These are phyloP conservation scores for Pisolithus tinctorius DNA, from an alignment of 768 basidiomycete genomes.

Conservation along the genomic window DNA sequence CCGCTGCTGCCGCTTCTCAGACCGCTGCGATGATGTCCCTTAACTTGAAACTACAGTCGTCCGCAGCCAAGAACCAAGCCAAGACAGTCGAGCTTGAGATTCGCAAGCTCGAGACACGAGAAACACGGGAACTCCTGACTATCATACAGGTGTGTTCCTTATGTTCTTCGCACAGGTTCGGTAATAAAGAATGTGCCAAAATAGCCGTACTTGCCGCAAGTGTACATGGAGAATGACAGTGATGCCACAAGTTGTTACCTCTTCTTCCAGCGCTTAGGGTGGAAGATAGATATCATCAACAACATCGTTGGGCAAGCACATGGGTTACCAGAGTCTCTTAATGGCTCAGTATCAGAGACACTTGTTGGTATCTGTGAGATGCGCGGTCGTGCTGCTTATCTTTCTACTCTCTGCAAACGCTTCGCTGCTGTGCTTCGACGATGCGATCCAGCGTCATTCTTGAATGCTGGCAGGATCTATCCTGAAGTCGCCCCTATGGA, in stretches of 20 bases:
- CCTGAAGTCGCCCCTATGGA: constrained; percentile 85
- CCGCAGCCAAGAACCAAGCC: constrained; percentile 86
- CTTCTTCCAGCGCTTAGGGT: constrained; percentile 85
- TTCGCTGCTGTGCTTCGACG: constrained; percentile 79
- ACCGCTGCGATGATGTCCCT: constrained; percentile 91
- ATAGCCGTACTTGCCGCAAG: constrained; percentile 85
- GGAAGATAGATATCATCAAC: constrained; percentile 85
- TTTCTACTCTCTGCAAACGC: constrained; percentile 82
- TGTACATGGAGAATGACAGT: constrained; percentile 84
- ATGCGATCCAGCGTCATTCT: constrained; percentile 80
- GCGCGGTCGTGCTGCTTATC: constrained; percentile 64
- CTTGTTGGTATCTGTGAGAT: constrained; percentile 96
- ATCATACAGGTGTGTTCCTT: constrained; percentile 65
- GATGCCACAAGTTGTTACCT: constrained; percentile 87
- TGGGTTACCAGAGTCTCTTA: constrained; percentile 78
- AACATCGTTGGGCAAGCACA: constrained; percentile 76
- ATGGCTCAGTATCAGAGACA: constrained; percentile 71
- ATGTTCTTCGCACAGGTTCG: neutral
- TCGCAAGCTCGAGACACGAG: constrained; percentile 75
- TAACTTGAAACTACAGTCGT: constrained; percentile 89
- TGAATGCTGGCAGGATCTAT: constrained; percentile 76
- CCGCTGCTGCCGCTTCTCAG: constrained; percentile 77
- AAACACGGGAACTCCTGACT: constrained; percentile 69
- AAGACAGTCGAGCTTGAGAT: constrained; percentile 87
- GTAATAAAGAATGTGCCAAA: neutral